Evolutionary conservation across 768 basidiomycete genomes (phyloP).

Genomic region (Boletus subparvulus): DNA sequence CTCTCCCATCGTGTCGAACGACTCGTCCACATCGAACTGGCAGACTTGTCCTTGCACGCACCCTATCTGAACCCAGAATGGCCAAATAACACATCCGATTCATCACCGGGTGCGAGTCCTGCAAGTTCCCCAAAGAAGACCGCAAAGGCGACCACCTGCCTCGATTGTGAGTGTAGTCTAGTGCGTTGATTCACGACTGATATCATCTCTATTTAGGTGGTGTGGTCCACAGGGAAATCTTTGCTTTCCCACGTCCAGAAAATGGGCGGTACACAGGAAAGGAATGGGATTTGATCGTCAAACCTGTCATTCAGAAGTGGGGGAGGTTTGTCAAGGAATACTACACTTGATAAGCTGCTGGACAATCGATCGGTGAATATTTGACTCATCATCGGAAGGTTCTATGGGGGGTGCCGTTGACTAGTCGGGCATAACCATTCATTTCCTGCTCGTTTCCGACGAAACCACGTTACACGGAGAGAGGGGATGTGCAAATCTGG

Average conservation of each 20-base stretch:
- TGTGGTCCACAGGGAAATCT: conserved; percentile 72
- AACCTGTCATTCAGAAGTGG: conserved; percentile 78
- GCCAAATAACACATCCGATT: conserved; percentile 36
- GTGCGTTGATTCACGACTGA: conserved; percentile 3
- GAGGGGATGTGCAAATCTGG: conserved; percentile 67
- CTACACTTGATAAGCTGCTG: conserved; percentile 23
- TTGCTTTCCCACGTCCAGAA: conserved; percentile 60
- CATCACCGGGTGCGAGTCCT: neutral
- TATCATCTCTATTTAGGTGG: conserved; percentile 42
- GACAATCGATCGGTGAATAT: neutral
- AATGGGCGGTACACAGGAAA: conserved; percentile 55
- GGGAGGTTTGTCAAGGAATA: conserved; percentile 54
- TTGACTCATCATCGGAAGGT: neutral
- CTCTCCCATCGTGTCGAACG: conserved; percentile 77
- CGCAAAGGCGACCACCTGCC: conserved; percentile 32
- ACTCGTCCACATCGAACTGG: conserved; percentile 77
- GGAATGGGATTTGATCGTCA: conserved; percentile 76
- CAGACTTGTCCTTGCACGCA: conserved; percentile 58
- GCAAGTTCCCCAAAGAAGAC: conserved; percentile 18
- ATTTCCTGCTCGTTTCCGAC: no score
- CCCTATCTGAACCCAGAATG: conserved; percentile 60
- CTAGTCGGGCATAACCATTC: neutral
- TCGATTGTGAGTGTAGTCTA: conserved; percentile 43
- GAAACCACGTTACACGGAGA: conserved; percentile 70
- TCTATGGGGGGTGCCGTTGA: neutral